A percentile compares a stretch with the other conserved stretches of the same genome.
These are phyloP conservation scores for Talaromyces verruculosus DNA, from an alignment of 2,329 filamentous ascomycete genomes.

Conservation along the genomic window DNA sequence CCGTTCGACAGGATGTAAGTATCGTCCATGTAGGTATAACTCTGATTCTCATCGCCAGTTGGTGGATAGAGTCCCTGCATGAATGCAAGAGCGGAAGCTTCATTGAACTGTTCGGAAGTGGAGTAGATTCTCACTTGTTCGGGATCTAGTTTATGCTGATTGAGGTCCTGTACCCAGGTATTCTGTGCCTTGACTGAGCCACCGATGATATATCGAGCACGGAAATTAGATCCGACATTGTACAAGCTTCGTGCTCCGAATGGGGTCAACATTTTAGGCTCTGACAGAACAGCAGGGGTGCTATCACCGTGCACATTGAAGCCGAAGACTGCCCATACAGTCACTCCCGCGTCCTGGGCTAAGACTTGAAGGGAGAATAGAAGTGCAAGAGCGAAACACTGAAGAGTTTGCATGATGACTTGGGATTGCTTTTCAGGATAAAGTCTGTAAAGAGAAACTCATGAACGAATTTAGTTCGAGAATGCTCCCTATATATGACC, in stretches of 20 bases:
- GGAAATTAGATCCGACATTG: conserved; percentile 52
- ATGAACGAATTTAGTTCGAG: background rate
- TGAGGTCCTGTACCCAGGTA: conserved; percentile 48
- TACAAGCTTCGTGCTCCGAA: conserved; percentile 58
- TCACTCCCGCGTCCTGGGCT: conserved; percentile 33
- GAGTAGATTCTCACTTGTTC: conserved; percentile 52
- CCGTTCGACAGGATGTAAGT: conserved; percentile 52
- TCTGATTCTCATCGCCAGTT: conserved; percentile 35
- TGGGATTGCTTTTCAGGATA: background rate
- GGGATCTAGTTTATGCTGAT: conserved; percentile 45
- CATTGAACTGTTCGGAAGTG: conserved; percentile 48
- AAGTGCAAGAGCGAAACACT: background rate
- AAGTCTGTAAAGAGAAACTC: no score
- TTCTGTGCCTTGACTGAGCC: conserved; percentile 23
- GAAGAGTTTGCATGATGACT: conserved; percentile 12
- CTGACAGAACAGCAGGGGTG: conserved; percentile 47
- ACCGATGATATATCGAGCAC: conserved; percentile 53
- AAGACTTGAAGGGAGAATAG: conserved; percentile 24
- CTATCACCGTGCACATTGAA: conserved; percentile 58
- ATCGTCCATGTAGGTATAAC: conserved; percentile 33
- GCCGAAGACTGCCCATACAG: conserved; percentile 52
- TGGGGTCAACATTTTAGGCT: conserved; percentile 48
- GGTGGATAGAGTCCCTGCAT: conserved; percentile 63
- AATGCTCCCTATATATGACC: background rate
- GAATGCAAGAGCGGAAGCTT: conserved; percentile 59